Percentiles rank a stretch among this genome's conserved stretches.
These are phyloP conservation scores for Pleurotus salmoneostramineus DNA, from an alignment of 768 basidiomycete genomes.

Conservation along the genomic window DNA sequence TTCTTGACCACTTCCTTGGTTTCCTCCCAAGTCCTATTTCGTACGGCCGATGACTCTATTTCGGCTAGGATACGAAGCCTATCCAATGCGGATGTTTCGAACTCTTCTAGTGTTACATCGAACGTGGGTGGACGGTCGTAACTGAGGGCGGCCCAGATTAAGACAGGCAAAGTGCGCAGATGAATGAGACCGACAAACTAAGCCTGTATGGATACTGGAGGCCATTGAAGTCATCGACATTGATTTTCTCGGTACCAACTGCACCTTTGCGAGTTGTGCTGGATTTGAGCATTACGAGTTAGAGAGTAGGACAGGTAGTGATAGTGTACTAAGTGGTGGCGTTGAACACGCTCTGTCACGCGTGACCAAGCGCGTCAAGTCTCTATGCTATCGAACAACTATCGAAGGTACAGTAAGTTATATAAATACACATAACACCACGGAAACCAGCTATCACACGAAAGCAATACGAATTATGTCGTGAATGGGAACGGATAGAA, in stretches of 20 bases:
- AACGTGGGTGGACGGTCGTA: constrained; percentile 83
- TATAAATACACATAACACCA: background rate
- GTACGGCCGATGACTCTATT: constrained; percentile 84
- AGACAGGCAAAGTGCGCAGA: background rate
- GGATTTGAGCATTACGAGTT: background rate
- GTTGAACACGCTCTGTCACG: constrained; percentile 3
- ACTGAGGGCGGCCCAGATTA: constrained; percentile 33
- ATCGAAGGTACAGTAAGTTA: background rate
- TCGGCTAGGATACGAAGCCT: constrained; percentile 85
- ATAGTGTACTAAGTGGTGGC: too few species aligned
- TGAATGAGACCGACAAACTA: constrained; percentile 64
- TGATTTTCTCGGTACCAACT: background rate
- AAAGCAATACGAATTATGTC: background rate
- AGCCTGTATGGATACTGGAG: constrained; percentile 62
- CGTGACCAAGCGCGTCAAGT: constrained; percentile 1
- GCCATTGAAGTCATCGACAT: constrained; percentile 9
- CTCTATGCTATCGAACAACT: background rate
- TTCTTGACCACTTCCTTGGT: constrained; percentile 54
- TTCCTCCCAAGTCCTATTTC: constrained; percentile 81
- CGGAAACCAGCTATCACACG: background rate
- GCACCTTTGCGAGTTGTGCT: background rate
- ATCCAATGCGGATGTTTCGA: constrained; percentile 87
- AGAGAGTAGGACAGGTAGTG: background rate
- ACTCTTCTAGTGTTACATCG: constrained; percentile 93
- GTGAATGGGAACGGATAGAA: background rate